A percentile compares a stretch with the other conserved stretches of the same genome.
Evolutionary conservation across 108 stramenopile species (phyloP).

Genomic region (Aurantiochytrium sp.): DNA sequence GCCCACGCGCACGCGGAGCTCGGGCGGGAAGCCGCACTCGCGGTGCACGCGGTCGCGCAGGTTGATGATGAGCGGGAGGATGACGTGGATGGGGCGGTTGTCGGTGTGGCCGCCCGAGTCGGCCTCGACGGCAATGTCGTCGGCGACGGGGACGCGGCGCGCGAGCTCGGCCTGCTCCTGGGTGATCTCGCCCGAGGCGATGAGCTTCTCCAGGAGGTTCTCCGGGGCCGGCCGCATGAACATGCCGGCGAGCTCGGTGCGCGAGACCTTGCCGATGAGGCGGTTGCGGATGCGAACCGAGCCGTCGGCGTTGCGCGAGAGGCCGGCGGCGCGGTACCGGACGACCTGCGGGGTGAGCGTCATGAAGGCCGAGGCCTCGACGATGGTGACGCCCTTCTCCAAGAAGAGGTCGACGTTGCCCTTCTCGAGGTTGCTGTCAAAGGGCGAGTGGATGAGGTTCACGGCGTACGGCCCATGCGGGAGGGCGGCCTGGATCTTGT

Average conservation of each 20-base stretch:
- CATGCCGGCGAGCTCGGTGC: not conserved
- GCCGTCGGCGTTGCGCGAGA: not conserved
- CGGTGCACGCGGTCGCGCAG: not conserved
- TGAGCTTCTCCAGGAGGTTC: not conserved
- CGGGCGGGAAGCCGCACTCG: not conserved
- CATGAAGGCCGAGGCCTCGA: not conserved
- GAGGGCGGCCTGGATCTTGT: not conserved
- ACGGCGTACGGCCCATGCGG: not conserved
- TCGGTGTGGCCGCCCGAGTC: constrained; percentile 12
- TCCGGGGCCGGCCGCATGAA: not conserved
- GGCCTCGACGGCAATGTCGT: not conserved
- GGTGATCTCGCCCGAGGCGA: not conserved
- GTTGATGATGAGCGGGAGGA: not conserved
- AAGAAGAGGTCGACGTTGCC: not conserved
- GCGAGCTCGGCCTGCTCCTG: not conserved
- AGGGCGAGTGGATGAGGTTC: not conserved
- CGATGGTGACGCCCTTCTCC: not conserved
- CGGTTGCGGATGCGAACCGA: not conserved
- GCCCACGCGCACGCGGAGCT: not conserved
- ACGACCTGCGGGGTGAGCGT: not conserved
- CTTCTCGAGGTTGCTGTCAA: constrained; percentile 14
- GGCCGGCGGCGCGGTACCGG: not conserved
- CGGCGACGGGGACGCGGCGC: not conserved
- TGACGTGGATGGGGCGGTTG: constrained; percentile 19
- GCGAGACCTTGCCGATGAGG: not conserved